phyloP scores from a whole-genome alignment of 345 rosid species.

The Excoecaria cochinchinensis region DNA sequence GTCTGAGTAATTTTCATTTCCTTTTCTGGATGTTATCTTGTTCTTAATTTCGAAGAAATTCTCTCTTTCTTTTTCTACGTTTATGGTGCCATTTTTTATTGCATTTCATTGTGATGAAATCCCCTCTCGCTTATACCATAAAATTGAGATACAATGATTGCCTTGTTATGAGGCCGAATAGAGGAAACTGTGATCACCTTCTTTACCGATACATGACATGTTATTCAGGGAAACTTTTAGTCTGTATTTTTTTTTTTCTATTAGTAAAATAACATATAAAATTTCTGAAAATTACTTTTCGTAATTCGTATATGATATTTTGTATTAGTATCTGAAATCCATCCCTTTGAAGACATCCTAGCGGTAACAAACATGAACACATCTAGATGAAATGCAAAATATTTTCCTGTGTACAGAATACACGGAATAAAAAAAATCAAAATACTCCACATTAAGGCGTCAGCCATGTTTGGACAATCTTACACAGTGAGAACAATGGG shows the following conservation, averaged over 20 bases:
- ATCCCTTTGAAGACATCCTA: too few relatives aligned
- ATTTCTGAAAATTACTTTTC: too few relatives aligned
- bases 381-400: background rate
- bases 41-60: conserved; percentile 11
- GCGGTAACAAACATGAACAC: background rate
- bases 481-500: background rate
- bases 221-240: too few relatives aligned
- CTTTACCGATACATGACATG: too few relatives aligned
- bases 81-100: background rate
- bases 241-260: too few relatives aligned
- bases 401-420: background rate
- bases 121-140: background rate
- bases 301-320: too few relatives aligned
- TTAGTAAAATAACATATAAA: too few relatives aligned
- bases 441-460: background rate
- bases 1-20: conserved; percentile 28
- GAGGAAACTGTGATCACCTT: too few relatives aligned
- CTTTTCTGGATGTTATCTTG: conserved; percentile 21
- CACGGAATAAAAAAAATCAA: background rate
- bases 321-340: too few relatives aligned
- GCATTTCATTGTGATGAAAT: too few relatives aligned
- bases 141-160: background rate
- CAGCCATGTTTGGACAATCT: conserved; percentile 1
- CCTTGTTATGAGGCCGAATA: too few relatives aligned
- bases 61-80: background rate